Evolutionary conservation across 495 filamentous ascomycete species (phyloP), one percentile per base, ranked within the genome.

Genomic region (Parachaetomium inaequale): DNA sequence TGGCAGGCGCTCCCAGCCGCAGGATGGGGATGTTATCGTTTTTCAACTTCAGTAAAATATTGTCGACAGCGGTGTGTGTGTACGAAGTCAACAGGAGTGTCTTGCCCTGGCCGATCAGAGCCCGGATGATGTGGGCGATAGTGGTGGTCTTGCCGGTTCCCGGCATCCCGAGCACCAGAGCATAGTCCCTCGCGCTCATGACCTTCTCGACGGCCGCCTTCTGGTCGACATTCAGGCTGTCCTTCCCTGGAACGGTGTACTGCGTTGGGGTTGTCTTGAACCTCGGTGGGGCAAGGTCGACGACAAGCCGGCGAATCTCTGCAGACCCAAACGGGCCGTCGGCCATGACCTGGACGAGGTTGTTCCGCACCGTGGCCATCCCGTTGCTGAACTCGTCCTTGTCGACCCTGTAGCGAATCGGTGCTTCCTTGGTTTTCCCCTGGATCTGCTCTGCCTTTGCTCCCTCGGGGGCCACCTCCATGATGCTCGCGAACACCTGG

Each of bases 331-430:
- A 88, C 14, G 75, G 72, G 43, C 87, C 86, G 63, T 91, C 86
- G 42, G 91, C 85, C 92, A 98, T 96, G 67, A 95, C 80, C 67
- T 92, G 88, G 36, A 98, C 81, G 0, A 98, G 84, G 66, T 97
- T 98, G 71, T 94, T 96, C 51, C 94, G 88, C 43, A 96, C 89
- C 50, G 85, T 88, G 19, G 94, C 92, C 92, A 98, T 95, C 59
- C 94, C 94, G 63, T 93, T 98, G 75, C 90, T 96, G 74, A 97
- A 97, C 70, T 98, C 94, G 67, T 98, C 94, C 73, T 97, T 97
- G 75, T 98, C 94, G 2, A 98, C 77, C 34, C 94, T 87, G 68
- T 93, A 98, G 21, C 87, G 75, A 17, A 89, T 71, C 28, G 85
- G 84, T 54, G 87, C 81, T 56, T 75, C 75, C 46, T 75, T 72